These are phyloP conservation scores for Leishmania guyanensis DNA, from an alignment of 208 protist genomes.

Conservation along the genomic window DNA sequence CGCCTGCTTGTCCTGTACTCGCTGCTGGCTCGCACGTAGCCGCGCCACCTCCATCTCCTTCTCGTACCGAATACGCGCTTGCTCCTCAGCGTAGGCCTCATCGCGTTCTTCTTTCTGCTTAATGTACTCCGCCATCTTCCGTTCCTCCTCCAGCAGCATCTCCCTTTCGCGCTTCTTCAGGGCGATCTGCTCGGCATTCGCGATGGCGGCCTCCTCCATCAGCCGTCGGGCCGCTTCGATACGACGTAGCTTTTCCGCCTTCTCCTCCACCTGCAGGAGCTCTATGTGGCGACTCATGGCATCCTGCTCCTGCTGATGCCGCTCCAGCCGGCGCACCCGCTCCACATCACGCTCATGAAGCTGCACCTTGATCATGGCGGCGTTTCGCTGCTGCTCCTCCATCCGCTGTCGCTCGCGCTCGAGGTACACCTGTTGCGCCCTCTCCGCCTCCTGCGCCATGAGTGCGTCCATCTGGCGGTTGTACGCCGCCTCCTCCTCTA, in stretches of 20 bases:
- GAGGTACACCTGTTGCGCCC: slow-evolving; percentile 88
- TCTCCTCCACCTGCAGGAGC: slow-evolving; percentile 85
- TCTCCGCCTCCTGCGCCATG: slow-evolving; percentile 86
- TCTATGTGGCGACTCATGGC: slow-evolving; percentile 92
- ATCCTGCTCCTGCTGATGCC: slow-evolving; percentile 93
- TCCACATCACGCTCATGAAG: slow-evolving; percentile 89
- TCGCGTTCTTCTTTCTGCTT: slow-evolving; percentile 84
- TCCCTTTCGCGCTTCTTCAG: slow-evolving; percentile 86
- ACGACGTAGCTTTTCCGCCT: slow-evolving; percentile 80
- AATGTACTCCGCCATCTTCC: slow-evolving; percentile 88
- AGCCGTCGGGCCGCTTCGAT: slow-evolving; percentile 72
- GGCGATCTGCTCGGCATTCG: slow-evolving; percentile 93
- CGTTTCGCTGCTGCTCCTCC: slow-evolving; percentile 84
- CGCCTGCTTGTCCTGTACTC: slow-evolving; percentile 90
- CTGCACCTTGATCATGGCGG: slow-evolving; percentile 88
- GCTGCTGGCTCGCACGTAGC: slow-evolving; percentile 88
- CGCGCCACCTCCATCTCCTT: slow-evolving; percentile 92
- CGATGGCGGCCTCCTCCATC: slow-evolving; percentile 92
- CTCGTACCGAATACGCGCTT: slow-evolving; percentile 78
- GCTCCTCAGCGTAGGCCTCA: slow-evolving; percentile 85
- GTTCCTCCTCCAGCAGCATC: slow-evolving; percentile 85
- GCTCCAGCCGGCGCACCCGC: slow-evolving; percentile 86
- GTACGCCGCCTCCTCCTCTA: slow-evolving; percentile 67
- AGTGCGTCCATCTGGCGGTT: slow-evolving; percentile 77
- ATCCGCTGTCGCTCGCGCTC: slow-evolving; percentile 85